Evolutionary conservation across 768 basidiomycete genomes (phyloP).

Genomic region (Clathrus columnatus): DNA sequence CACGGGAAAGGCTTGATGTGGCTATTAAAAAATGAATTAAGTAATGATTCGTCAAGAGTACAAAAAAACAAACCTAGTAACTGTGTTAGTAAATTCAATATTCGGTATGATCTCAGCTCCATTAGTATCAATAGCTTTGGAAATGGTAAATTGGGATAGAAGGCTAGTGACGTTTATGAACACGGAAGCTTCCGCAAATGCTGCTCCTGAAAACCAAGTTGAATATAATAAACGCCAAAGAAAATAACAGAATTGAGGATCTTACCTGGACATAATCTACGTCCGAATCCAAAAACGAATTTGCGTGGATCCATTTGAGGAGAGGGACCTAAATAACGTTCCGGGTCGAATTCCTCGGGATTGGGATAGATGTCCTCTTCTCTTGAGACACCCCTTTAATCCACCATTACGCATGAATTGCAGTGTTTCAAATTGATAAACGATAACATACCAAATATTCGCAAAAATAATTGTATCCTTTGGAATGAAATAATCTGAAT

Average conservation of each 20-base stretch:
- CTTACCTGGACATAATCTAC: slow-evolving; percentile 17
- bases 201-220: too few species aligned
- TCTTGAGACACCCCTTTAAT: slow-evolving; percentile 8
- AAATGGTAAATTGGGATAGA: slow-evolving; percentile 16
- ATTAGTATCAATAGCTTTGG: not conserved
- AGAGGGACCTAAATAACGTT: slow-evolving; percentile 9
- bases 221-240: too few species aligned
- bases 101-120: not conserved
- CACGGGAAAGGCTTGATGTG: too few species aligned
- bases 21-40: too few species aligned
- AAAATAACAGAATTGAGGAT: too few species aligned
- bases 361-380: not conserved
- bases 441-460: slow-evolving; percentile 24
- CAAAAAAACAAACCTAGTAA: too few species aligned
- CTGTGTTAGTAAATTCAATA: not conserved
- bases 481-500: slow-evolving; percentile 18
- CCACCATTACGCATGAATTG: not conserved
- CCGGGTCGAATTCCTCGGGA: not conserved
- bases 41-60: too few species aligned
- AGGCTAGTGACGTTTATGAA: slow-evolving; percentile 14
- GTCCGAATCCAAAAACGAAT: slow-evolving; percentile 33
- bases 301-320: slow-evolving; percentile 18
- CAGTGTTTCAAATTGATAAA: not conserved
- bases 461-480: slow-evolving; percentile 22
- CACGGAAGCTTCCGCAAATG: slow-evolving; percentile 16